phyloP scores from a whole-genome alignment of 1,284 basidiomycete species.

The Hymenochaete sp. region DNA sequence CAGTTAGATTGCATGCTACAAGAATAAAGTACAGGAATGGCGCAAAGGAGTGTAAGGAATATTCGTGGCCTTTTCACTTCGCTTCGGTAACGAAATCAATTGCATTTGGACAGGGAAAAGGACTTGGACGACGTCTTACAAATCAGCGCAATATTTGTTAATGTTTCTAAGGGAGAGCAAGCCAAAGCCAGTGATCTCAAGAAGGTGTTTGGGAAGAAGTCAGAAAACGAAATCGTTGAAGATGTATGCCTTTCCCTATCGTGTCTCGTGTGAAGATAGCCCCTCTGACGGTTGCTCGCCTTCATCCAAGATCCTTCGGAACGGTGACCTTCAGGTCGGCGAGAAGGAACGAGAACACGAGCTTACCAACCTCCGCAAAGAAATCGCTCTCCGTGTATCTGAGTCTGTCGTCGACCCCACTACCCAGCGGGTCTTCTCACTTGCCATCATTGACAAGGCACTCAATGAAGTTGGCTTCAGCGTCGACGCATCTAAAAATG shows the following conservation, averaged over 20 bases:
- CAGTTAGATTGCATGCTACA: conserved; percentile 93
- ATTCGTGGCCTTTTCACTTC: background rate
- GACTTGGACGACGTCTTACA: conserved; percentile 95
- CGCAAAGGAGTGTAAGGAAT: conserved; percentile 74
- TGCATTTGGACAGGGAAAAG: conserved; percentile 57
- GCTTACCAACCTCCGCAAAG: conserved; percentile 73
- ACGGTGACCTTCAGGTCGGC: conserved; percentile 95
- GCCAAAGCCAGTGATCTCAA: conserved; percentile 85
- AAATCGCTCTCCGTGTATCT: conserved; percentile 90
- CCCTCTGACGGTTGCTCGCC: background rate
- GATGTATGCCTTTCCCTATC: conserved; percentile 46
- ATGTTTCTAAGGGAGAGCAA: conserved; percentile 94
- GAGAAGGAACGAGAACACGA: conserved; percentile 96
- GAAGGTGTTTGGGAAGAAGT: conserved; percentile 82
- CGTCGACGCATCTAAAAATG: conserved; percentile 81
- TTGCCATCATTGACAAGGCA: conserved; percentile 96
- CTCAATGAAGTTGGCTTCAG: conserved; percentile 94
- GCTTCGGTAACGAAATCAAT: conserved; percentile 10
- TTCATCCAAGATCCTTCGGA: conserved; percentile 73
- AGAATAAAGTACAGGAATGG: conserved; percentile 99
- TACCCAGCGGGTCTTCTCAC: conserved; percentile 85
- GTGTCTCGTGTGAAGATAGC: background rate
- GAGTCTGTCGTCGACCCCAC: conserved; percentile 93
- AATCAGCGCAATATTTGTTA: conserved; percentile 92
- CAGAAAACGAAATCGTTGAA: conserved; percentile 68